Evolutionary conservation across 23 red algal genomes (phyloP), one percentile per base, ranked within the genome.

Genomic region (Gracilaria gracilis): DNA sequence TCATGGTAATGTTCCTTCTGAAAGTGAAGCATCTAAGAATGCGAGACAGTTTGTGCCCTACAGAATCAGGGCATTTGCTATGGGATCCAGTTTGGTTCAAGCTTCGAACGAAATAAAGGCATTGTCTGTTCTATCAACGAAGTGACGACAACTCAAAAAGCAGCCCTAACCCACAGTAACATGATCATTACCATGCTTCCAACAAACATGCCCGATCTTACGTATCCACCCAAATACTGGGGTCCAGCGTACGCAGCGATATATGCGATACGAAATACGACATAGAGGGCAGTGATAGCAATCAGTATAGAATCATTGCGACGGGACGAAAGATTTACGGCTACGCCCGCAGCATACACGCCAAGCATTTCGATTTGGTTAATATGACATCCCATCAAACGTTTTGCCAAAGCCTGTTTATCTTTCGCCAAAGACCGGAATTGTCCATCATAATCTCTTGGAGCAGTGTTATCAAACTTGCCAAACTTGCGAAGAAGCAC

Each of bases 281-380:
- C 28, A 53, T 87, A 87, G n/a, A 87, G 37, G 5, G 59, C 14
- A 72, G 65, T 74, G 20, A 87, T 28, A 9, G 51, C 49, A n/a
- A 72, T 59, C 33, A 87, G 49, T 57, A 54, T 21, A 29, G 44
- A 32, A 24, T 54, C 66, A 37, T 34, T 75, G 5, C 51, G 42
- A 9, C 42, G 23, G 16, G 36, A 21, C 23, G 66, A 9, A 39
- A 87, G 32, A 55, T 67, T 72, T 38, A 65, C 83, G 11, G 67
- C 66, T 11, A 87, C 65, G 4, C 65, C 83, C 0, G 65, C 67
- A 14, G 83, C 83, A 49, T 87, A 87, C 25, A 87, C 83, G 42
- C 83, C 38, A 6, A 74, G 39, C 46, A 28, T 87, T 29, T 87
- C 83, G 29, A 87, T 33, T 65, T 87, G 83, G 34, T 87, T 87